These are phyloP conservation scores for Carex pumila DNA, from an alignment of 176 grass and related monocot genomes.

Conservation along the genomic window DNA sequence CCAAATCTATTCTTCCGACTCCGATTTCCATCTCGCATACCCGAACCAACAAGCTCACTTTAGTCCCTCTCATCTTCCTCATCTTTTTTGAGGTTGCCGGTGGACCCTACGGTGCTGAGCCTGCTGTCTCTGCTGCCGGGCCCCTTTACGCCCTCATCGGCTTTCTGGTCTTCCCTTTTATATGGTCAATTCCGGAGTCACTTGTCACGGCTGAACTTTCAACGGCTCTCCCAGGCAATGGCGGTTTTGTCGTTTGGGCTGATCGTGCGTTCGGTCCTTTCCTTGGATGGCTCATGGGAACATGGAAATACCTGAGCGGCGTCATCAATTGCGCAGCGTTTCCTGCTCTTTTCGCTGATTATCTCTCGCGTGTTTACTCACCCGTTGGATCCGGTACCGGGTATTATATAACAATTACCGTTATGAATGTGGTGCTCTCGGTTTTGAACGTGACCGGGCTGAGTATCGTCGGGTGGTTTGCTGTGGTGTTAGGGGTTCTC, in stretches of 20 bases:
- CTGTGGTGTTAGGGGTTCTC: constrained; percentile 42
- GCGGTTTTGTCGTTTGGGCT: constrained; percentile 79
- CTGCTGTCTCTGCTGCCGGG: constrained; percentile 53
- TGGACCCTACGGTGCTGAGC: constrained; percentile 64
- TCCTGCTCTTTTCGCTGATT: constrained; percentile 60
- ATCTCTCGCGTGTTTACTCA: constrained; percentile 48
- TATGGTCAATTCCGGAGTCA: constrained; percentile 65
- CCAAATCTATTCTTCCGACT: constrained; percentile 20
- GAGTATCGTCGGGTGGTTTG: constrained; percentile 59
- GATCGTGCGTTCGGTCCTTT: constrained; percentile 61
- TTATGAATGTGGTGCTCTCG: constrained; percentile 45
- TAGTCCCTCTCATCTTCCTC: constrained; percentile 74
- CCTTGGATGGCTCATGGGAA: constrained; percentile 54
- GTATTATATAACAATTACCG: constrained; percentile 29
- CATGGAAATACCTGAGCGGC: constrained; percentile 73
- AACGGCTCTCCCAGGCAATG: constrained; percentile 66
- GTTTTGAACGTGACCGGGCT: constrained; percentile 60
- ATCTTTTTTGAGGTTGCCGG: constrained; percentile 90
- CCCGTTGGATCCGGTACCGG: constrained; percentile 19
- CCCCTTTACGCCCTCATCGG: constrained; percentile 51
- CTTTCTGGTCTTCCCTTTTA: constrained; percentile 65
- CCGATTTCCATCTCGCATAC: not conserved
- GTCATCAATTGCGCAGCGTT: constrained; percentile 77
- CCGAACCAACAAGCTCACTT: constrained; percentile 41
- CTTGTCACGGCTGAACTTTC: constrained; percentile 74